Evolutionary conservation across 2,329 filamentous ascomycete genomes (phyloP).

Genomic region (Incumbomyces lentus): DNA sequence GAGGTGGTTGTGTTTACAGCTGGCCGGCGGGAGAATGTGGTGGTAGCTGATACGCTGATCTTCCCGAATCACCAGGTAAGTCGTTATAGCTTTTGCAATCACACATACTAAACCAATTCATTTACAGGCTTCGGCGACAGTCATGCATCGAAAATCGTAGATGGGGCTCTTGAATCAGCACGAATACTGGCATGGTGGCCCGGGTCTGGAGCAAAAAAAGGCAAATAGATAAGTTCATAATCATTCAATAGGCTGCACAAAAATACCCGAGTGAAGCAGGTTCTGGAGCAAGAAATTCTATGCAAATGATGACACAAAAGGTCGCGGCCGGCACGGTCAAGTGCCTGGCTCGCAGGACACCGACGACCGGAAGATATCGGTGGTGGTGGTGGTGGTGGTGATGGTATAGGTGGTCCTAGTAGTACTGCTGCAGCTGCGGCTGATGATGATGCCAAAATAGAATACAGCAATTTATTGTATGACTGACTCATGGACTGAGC

Average conservation of each 20-base stretch:
- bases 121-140: slow-evolving; percentile 11
- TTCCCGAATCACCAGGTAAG: slow-evolving; percentile 83
- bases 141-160: slow-evolving; percentile 16
- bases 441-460: too few species aligned
- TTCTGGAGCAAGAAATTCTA: background rate
- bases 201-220: too few species aligned
- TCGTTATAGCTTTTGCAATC: background rate
- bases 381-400: too few species aligned
- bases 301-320: background rate
- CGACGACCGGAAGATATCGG: too few species aligned
- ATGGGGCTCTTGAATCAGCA: background rate
- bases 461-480: too few species aligned
- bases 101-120: background rate
- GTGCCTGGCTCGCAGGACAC: too few species aligned
- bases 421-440: background rate
- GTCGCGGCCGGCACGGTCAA: background rate
- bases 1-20: slow-evolving; percentile 82
- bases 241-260: background rate
- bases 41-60: slow-evolving; percentile 75
- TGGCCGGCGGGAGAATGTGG: slow-evolving; percentile 77
- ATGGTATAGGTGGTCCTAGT: background rate
- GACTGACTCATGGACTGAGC: too few species aligned
- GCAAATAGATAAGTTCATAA: background rate
- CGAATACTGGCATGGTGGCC: too few species aligned
- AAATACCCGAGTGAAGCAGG: background rate